Evolutionary conservation across 2,329 filamentous ascomycete genomes (phyloP).

Genomic region (Aspergillus sp.): DNA sequence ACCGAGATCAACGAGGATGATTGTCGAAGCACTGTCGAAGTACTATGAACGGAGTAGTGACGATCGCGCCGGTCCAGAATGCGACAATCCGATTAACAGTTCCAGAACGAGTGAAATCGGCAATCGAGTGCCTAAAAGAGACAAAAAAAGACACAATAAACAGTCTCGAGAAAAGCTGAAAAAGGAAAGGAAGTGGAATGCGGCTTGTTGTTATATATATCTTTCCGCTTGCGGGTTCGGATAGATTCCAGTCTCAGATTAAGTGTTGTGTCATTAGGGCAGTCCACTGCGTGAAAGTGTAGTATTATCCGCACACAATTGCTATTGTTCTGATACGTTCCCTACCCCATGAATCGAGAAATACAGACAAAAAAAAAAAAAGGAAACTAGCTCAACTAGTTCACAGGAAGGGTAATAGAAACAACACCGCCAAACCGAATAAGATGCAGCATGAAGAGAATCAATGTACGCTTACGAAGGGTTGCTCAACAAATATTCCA

Average conservation of each 20-base stretch:
- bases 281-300: too few species aligned
- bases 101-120: neutral
- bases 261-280: too few species aligned
- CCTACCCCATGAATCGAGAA: neutral
- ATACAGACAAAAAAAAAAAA: neutral
- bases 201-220: too few species aligned
- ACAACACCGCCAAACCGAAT: neutral
- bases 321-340: too few species aligned
- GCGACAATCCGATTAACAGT: neutral
- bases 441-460: slow-evolving; percentile 1
- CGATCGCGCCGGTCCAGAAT: neutral
- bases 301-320: too few species aligned
- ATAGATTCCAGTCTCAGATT: too few species aligned
- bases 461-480: slow-evolving; percentile 10
- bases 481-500: slow-evolving; percentile 35
- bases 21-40: neutral
- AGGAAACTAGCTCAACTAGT: neutral
- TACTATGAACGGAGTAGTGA: too few species aligned
- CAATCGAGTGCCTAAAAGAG: neutral
- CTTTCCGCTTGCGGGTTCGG: too few species aligned
- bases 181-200: neutral
- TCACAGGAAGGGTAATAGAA: slow-evolving; percentile 3
- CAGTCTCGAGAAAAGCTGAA: neutral
- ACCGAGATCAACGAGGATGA: neutral
- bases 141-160: too few species aligned